Percentiles rank a stretch among this genome's conserved stretches.
phyloP scores from a whole-genome alignment of 2,329 filamentous ascomycete species.

The Sclerotinia nivalis region DNA sequence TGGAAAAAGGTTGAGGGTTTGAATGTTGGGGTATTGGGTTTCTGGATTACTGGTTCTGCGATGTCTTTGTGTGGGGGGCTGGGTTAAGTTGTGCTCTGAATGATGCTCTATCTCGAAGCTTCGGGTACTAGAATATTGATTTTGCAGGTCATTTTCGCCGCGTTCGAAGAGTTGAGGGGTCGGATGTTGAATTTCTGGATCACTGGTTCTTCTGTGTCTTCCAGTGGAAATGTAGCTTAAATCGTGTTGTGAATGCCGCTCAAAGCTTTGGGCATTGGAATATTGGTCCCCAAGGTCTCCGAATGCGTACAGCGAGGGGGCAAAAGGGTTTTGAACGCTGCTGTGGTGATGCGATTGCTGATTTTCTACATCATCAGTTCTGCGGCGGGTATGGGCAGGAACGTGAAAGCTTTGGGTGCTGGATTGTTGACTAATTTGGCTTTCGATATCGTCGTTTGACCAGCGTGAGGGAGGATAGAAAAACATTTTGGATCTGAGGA shows the following conservation, averaged over 20 bases:
- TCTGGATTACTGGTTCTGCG: background rate
- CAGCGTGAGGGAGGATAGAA: background rate
- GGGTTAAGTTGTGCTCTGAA: fast-evolving
- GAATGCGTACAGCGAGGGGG: background rate
- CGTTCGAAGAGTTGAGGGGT: background rate
- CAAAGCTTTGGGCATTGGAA: background rate
- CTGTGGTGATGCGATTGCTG: fast-evolving
- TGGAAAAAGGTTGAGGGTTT: fast-evolving
- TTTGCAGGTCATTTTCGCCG: too few relatives aligned
- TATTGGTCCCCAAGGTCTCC: background rate
- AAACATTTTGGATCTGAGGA: background rate
- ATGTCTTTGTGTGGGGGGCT: background rate
- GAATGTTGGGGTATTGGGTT: background rate
- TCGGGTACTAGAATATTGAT: background rate
- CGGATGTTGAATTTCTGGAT: background rate
- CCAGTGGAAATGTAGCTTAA: background rate
- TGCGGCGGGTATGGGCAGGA: background rate
- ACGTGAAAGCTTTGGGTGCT: background rate
- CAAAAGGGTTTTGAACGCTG: fast-evolving
- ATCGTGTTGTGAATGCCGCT: background rate
- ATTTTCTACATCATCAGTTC: background rate
- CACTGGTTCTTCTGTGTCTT: background rate
- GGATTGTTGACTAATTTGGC: background rate
- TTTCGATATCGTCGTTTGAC: background rate
- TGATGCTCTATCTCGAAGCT: background rate